Evolutionary conservation across 495 filamentous ascomycete genomes (phyloP).

Genomic region (Amphirosellinia nigrospora): DNA sequence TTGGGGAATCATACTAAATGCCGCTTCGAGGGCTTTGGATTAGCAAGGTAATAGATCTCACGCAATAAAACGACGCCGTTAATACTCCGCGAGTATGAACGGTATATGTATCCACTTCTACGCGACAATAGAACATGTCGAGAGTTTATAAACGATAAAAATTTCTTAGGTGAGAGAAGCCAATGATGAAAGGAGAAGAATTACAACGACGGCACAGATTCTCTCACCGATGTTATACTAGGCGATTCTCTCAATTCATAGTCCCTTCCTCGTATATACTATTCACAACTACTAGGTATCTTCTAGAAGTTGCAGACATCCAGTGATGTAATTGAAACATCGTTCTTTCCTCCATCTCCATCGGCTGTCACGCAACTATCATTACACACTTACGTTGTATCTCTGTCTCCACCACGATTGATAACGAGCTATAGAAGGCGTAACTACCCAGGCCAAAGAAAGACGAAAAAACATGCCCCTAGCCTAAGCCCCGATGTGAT

Average conservation of each 20-base stretch:
- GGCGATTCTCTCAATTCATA: constrained; percentile 18
- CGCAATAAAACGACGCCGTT: no score
- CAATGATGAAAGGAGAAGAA: constrained; percentile 17
- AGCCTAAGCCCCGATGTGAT: constrained; percentile 19
- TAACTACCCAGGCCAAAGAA: constrained; percentile 25
- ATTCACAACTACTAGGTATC: constrained; percentile 21
- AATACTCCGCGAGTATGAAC: no score
- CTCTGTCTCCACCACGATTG: constrained; percentile 23
- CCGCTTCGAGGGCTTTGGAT: constrained; percentile 4
- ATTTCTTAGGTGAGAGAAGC: constrained; percentile 7
- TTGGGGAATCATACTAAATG: constrained; percentile 6
- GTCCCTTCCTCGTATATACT: constrained; percentile 16
- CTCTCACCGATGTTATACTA: constrained; percentile 9
- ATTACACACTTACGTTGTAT: constrained; percentile 21
- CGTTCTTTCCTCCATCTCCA: constrained; percentile 19
- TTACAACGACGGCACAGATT: constrained; percentile 15
- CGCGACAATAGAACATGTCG: neutral
- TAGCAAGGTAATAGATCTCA: constrained; percentile 3
- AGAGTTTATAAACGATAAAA: constrained; percentile 5
- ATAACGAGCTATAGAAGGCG: constrained; percentile 21
- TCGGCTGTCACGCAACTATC: constrained; percentile 15
- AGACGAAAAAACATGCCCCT: constrained; percentile 20
- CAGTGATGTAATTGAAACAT: constrained; percentile 25
- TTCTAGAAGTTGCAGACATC: constrained; percentile 20
- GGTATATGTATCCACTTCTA: no score